Evolutionary conservation across 2,329 filamentous ascomycete genomes (phyloP).

Genomic region (Penicillium decumbens): DNA sequence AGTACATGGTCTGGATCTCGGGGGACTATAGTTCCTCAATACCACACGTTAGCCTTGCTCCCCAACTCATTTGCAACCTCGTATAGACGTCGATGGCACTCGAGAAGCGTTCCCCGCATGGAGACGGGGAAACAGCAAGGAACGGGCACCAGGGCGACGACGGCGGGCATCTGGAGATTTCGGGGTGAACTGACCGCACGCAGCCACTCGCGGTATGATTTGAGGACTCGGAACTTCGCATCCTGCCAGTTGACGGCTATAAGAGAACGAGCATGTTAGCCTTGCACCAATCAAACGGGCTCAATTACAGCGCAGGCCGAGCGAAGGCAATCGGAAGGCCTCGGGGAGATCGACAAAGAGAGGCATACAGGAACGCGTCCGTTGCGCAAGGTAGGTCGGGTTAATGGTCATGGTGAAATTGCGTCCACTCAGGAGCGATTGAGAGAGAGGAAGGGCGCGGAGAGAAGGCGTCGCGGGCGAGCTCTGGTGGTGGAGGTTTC

Average conservation of each 20-base stretch:
- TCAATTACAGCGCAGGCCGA: conserved; percentile 13
- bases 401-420: conserved; percentile 70
- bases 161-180: conserved; percentile 6
- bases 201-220: conserved; percentile 92
- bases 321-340: conserved; percentile 18
- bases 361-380: conserved; percentile 68
- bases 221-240: conserved; percentile 79
- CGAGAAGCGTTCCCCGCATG: neutral
- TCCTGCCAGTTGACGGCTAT: conserved; percentile 84
- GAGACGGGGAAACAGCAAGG: neutral
- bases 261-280: conserved; percentile 24
- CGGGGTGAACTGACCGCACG: conserved; percentile 68
- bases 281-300: conserved; percentile 1
- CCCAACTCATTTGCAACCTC: neutral
- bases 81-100: neutral
- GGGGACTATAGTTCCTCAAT: conserved; percentile 61
- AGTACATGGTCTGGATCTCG: conserved; percentile 97
- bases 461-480: conserved; percentile 24
- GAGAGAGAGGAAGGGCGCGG: conserved; percentile 10
- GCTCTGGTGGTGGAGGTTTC: conserved; percentile 26
- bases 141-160: conserved; percentile 3
- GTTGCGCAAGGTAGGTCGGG: conserved; percentile 83
- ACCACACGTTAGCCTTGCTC: conserved; percentile 10
- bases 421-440: conserved; percentile 17
- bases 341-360: conserved; percentile 11